Base-by-base conservation (phyloP, 2,329 filamentous ascomycete genomes). In the Fusarium nurragi region DNA sequence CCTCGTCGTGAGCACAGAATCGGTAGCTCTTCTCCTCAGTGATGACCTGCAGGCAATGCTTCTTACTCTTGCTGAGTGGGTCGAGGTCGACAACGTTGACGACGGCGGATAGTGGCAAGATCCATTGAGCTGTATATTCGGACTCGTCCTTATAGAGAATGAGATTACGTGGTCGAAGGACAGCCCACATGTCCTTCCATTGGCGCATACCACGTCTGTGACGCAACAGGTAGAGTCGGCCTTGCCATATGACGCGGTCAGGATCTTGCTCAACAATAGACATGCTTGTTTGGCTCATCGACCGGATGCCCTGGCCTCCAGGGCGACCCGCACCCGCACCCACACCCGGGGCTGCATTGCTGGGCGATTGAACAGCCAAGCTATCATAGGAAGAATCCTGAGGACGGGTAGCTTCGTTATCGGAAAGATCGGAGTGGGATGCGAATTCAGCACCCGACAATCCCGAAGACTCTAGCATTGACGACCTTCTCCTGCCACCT, bases 121-220 rank as follows among this genome's bases (percentile, higher is more conserved):
- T 91, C 69, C 93, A 89, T 62, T 91, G 84, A 1, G 94, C 92
- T 13, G 91, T 90, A 76, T 98, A 98, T 78, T 99, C 95, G 65
- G 88, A 83, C 64, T 96, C 92, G 73, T 96, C 90, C 77, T 97
- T 97, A 83, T 99, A 99, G 23, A 98, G 85, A 16, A 93, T 91
- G 28, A 99, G 81, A 64, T 91, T 93, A 48, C 90, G 89, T 2
- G 92, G 90, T 28, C 95, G 91, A 48, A 99, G 84, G 1, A 98
- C 95, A 13, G 90, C 91, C 95, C 95, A 98, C 58, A 93, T 85
- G 70, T 93, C 90, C 81, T 97, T 97, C 95, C 95, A 99, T 73
- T 97, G 91, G 43, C 91, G 88, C 52, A 99, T 83, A 10, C 93
- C 93, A 21, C 90, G 85, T 72, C 93, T 94, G 62, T 89, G 91